phyloP scores from a whole-genome alignment of 116 monocot species.

The Dioscorea cayenensis region DNA sequence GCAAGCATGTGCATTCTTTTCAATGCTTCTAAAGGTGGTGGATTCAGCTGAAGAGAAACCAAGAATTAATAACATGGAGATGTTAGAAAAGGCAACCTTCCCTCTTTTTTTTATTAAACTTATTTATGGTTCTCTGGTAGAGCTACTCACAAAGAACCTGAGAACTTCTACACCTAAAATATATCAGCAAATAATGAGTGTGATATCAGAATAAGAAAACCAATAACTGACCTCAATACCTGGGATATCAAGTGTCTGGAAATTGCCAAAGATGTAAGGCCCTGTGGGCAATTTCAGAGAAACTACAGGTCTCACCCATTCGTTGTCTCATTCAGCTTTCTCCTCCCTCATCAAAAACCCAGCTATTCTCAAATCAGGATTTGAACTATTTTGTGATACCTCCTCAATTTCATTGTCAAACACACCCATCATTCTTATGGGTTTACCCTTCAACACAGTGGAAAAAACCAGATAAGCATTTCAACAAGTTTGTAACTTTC shows the following conservation, averaged over 20 bases:
- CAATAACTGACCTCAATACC: constrained; percentile 69
- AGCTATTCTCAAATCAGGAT: constrained; percentile 57
- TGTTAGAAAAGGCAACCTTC: background rate
- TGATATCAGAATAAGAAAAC: background rate
- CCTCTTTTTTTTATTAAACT: no score
- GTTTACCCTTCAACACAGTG: constrained; percentile 54
- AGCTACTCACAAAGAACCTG: background rate
- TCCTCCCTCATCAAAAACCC: constrained; percentile 99
- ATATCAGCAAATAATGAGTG: no score
- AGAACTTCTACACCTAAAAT: no score
- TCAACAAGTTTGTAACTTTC: background rate
- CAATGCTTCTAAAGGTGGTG: constrained; percentile 81
- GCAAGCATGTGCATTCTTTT: constrained; percentile 98
- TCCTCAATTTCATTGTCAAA: constrained; percentile 76
- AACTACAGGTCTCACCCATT: constrained; percentile 12
- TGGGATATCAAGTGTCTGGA: constrained; percentile 72
- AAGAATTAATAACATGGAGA: background rate
- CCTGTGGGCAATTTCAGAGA: constrained; percentile 79
- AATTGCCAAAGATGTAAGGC: constrained; percentile 75
- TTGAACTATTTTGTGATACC: constrained; percentile 57
- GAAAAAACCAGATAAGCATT: background rate
- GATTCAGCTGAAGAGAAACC: constrained; percentile 57
- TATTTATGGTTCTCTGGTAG: constrained; percentile 1
- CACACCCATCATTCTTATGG: constrained; percentile 94
- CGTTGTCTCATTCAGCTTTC: constrained; percentile 57